phyloP scores from a whole-genome alignment of 2,329 filamentous ascomycete genomes.

The Penicillium nordicum region DNA sequence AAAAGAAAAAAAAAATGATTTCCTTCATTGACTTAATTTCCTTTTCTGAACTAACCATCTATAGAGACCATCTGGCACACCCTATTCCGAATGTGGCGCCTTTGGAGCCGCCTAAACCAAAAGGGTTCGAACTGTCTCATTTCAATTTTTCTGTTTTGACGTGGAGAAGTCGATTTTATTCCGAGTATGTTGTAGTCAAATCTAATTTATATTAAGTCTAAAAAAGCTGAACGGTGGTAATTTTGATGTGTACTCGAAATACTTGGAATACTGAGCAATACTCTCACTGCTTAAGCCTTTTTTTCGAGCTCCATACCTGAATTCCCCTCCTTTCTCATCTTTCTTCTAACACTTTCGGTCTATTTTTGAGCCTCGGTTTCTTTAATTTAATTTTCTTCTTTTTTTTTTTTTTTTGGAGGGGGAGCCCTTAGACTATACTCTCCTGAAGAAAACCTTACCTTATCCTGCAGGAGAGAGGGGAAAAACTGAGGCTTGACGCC shows the following conservation, averaged over 20 bases:
- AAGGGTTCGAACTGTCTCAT: slow-evolving; percentile 5
- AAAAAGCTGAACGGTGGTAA: neutral
- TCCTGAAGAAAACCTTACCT: neutral
- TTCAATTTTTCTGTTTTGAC: slow-evolving; percentile 5
- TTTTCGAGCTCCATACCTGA: slow-evolving; percentile 14
- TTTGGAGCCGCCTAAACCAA: slow-evolving; percentile 4
- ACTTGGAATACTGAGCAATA: slow-evolving; percentile 2
- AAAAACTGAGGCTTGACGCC: neutral
- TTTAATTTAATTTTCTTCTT: neutral
- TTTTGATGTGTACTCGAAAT: slow-evolving; percentile 16
- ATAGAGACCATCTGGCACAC: neutral
- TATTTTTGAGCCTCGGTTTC: neutral
- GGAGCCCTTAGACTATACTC: neutral
- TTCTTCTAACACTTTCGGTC: slow-evolving; percentile 12
- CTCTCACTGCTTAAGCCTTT: slow-evolving; percentile 12
- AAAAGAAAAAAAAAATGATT: neutral
- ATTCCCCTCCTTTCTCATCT: slow-evolving; percentile 22
- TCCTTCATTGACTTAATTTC: neutral
- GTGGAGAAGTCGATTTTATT: slow-evolving; percentile 3
- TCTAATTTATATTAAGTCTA: slow-evolving; percentile 4
- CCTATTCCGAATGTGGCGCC: slow-evolving; percentile 1
- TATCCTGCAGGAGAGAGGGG: neutral
- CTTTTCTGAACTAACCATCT: neutral
- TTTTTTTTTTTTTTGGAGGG: neutral
- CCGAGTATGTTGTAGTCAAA: slow-evolving; percentile 9